A percentile compares a stretch with the other conserved stretches of the same genome.
Evolutionary conservation across 2,329 filamentous ascomycete genomes (phyloP).

Genomic region (Botrytis fragariae): DNA sequence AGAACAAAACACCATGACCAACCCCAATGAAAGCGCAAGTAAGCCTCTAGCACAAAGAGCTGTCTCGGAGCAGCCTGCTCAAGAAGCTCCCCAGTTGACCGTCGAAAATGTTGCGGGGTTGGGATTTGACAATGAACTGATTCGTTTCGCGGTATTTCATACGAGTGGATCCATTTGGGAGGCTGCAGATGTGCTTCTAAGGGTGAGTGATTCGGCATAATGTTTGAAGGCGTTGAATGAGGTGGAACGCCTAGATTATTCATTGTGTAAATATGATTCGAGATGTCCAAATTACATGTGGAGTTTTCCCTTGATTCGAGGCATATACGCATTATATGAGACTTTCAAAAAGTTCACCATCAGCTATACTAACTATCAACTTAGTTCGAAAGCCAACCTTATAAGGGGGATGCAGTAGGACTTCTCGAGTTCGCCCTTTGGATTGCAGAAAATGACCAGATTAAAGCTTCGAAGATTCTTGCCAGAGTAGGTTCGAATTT

Average conservation of each 20-base stretch:
- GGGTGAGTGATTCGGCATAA: not conserved
- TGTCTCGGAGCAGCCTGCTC: not conserved
- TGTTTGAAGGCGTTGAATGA: not conserved
- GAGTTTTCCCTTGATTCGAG: not conserved
- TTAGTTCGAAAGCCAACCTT: not conserved
- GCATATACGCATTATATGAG: not conserved
- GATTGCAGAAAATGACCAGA: not conserved
- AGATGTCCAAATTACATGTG: not conserved
- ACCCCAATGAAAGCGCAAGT: not conserved
- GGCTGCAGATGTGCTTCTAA: not conserved
- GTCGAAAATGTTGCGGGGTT: not conserved
- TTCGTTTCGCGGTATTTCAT: not conserved
- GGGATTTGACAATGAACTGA: not conserved
- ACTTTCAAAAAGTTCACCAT: not conserved
- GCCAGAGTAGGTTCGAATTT: not conserved
- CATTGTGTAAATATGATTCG: not conserved
- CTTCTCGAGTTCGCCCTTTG: not conserved
- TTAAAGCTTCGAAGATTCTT: constrained; percentile 3
- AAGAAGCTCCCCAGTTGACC: not conserved
- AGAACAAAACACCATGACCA: not conserved
- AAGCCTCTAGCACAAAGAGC: not conserved
- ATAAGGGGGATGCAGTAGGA: not conserved
- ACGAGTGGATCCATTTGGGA: not conserved
- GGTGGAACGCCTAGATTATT: not conserved
- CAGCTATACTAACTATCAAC: not conserved